phyloP scores from a whole-genome alignment of 2,329 filamentous ascomycete species.

The Erysiphe neolycopersici region DNA sequence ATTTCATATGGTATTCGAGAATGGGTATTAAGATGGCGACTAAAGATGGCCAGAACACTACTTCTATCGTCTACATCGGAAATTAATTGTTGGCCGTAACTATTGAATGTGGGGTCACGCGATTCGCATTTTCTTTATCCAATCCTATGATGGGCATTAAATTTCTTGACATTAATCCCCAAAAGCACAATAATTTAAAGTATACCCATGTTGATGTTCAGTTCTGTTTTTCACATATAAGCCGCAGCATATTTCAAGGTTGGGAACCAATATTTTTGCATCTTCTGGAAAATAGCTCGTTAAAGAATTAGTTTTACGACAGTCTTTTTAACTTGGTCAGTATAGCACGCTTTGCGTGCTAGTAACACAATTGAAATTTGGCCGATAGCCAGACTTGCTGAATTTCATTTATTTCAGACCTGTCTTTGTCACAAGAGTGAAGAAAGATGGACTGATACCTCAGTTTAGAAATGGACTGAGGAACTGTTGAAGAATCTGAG shows the following conservation, averaged over 20 bases:
- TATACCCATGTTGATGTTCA: neutral
- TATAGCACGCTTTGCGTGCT: neutral
- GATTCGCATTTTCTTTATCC: neutral
- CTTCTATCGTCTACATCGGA: neutral
- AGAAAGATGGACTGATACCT: neutral
- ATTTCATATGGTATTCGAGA: neutral
- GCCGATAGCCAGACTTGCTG: neutral
- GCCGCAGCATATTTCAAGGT: neutral
- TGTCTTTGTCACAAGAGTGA: neutral
- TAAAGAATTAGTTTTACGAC: neutral
- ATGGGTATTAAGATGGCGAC: neutral
- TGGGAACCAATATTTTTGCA: neutral
- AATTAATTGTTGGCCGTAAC: neutral
- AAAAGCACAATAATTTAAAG: neutral
- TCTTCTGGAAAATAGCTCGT: neutral
- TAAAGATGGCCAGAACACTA: neutral
- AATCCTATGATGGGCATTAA: neutral
- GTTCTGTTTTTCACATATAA: neutral
- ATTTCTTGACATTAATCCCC: neutral
- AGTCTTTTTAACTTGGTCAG: neutral
- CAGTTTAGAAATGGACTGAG: neutral
- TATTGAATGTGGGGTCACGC: neutral
- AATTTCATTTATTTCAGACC: neutral
- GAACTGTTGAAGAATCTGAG: neutral
- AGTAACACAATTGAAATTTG: neutral